These are phyloP conservation scores for Bothriochloa decipiens DNA, from an alignment of 176 grass and related monocot species.

Conservation along the genomic window DNA sequence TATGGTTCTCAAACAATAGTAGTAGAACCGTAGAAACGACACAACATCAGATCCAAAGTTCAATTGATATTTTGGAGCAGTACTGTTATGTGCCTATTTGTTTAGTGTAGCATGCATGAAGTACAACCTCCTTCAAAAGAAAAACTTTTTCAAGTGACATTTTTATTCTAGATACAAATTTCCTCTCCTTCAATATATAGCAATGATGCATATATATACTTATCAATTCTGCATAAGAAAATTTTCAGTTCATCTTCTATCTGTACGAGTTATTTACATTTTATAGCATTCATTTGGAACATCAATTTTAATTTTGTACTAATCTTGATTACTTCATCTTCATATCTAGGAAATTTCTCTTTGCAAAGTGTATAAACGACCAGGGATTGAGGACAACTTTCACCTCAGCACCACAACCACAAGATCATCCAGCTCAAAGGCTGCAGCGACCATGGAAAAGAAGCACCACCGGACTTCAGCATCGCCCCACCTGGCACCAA, in stretches of 20 bases:
- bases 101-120: neutral
- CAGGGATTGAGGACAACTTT: constrained; percentile 77
- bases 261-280: neutral
- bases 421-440: constrained; percentile 53
- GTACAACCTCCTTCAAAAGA: neutral
- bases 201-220: neutral
- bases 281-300: neutral
- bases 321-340: neutral
- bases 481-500: constrained; percentile 36
- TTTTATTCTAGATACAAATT: neutral
- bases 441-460: constrained; percentile 23
- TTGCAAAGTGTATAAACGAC: constrained; percentile 87
- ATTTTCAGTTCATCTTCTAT: neutral
- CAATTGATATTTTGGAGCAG: too few species aligned
- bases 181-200: neutral
- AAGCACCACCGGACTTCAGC: constrained; percentile 37
- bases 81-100: neutral
- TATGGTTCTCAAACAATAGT: neutral
- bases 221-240: neutral
- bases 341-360: constrained; percentile 71
- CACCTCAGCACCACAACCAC: constrained; percentile 50
- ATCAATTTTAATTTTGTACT: neutral
- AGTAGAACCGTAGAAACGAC: neutral
- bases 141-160: neutral
- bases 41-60: neutral